Evolutionary conservation across 2,329 filamentous ascomycete species (phyloP), one percentile per base, ranked within the genome.

Genomic region (Allantophomopsis lycopodina): DNA sequence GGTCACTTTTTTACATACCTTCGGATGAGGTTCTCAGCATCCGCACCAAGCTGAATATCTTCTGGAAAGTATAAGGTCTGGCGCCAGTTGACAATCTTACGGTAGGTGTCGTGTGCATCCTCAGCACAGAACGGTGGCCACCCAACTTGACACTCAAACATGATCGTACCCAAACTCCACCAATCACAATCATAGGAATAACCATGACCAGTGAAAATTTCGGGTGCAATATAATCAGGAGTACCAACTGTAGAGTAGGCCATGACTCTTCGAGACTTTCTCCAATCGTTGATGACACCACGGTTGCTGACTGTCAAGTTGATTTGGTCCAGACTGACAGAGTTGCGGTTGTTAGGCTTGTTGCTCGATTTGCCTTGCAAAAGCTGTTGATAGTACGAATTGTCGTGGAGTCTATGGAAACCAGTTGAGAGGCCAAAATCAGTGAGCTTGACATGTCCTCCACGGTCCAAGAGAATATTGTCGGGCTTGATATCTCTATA

Each of bases 41-140:
- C 88, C 2, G 73, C 73, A 33, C 86, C 86, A 28, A 98, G 69
- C 44, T 85, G 83, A 53, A 95, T 83, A 60, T 98, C 91, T 44
- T 94, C 88, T 1, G 91, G 91, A 69, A 98, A 96, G 62, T 94
- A 94, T 36, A 98, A 66, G 43, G 89, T 87, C 55, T 94, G 82
- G 41, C 85, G 79, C 91, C 91, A 98, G 65, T 95, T 94, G 53
- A 98, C 87, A 60, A 98, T 98, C 73, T 98, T 98, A 50, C 89
- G 82, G 64, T 98, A 98, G 1, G 91, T 96, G 60, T 96, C 91
- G 56, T 94, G 89, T 44, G 87, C 84, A 58, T 96, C 89, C 60
- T 98, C 91, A 15, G 91, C 89, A 60, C 91, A 98, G 73, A 98
- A 98, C 21, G 91, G 91, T 40, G 91, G 91, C 91, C 91, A 98